Evolutionary conservation across 371 early-diverging fungal genomes (phyloP), one percentile per base, ranked within the genome.

Genomic region (Saksenaea vasiformis): DNA sequence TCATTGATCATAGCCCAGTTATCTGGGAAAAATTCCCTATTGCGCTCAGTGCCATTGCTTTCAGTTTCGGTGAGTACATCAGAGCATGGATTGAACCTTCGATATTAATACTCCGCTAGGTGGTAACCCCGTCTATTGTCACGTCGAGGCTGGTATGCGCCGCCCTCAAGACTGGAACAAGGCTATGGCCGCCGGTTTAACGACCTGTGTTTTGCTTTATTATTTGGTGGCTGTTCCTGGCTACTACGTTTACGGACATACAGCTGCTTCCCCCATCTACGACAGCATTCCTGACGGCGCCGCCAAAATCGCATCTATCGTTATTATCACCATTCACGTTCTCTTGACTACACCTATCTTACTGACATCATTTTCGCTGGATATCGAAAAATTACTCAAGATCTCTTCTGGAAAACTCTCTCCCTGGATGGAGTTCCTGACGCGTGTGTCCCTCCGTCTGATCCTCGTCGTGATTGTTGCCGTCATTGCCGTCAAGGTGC

Each of bases 261-360:
- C 53, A 14, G 87, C 88, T 26, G 36, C 72, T 62, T 91, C 93
- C 0, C 95, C 95, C n/a, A 87, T 94, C 24, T 87, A 92, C 62
- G 66, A 79, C 51, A 90, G 83, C 61, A 69, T 95, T 14, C 90
- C 91, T 14, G 61, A 74, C 2, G 90, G 89, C 4, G 70, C 80
- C 15, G 69, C 87, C 10, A 83, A 89, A 15, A 76, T 82, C 4
- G 81, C 85, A 15, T 84, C 93, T 5, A 85, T 88, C 54, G 83
- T 88, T 44, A 84, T 93, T 62, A 90, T 94, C 63, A 91, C 93
- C 0, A 79, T 88, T n/a, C 95, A 94, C 64, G 90, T 94, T 19
- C 66, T 94, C 13, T 73, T 94, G 27, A 93, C 95, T n/a, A 85
- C 90, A 38, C 96, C 95, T 10, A 83, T 95, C 26, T 74, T 93